Evolutionary conservation across 306 rosid species (phyloP), one percentile per base, ranked within the genome.

Genomic region (Purshia tridentata): DNA sequence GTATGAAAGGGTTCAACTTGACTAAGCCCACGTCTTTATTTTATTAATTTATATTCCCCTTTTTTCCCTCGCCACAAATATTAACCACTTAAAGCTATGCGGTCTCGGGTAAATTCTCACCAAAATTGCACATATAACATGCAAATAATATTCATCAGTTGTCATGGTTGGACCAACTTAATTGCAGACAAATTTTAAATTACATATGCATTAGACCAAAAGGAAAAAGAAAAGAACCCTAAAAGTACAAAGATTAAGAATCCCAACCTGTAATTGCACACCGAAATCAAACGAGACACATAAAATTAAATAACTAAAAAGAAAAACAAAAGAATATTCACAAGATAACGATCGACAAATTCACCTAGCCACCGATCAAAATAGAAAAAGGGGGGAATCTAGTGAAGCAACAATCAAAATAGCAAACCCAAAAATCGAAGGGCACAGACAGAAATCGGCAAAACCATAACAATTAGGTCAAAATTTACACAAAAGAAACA

Each of bases 91-190:
- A 29, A 29, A 63, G 49, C 68, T 18, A 63, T 16, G 2, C 15
- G 41, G 9, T n/a, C 35, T 20, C 4, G 35, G 9, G 8, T 12
- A 15, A 42, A 41, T 18, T n/a, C 37, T 35, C 72, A n/a, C n/a
- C 49, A 48, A 58, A 16, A 61, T 39, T 61, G 73, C 61, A n/a
- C 61, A 3, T 39, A 9, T 14, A 65, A 59, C 54, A 59, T 13
- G 65, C 18, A 35, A 6, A 59, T 6, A 9, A 59, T 29, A 59
- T 15, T 37, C 46, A 13, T 49, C 15, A 14, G 49, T 58, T 14
- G 13, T 12, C 59, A 16, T 1, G 22, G 58, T 35, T 49, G 6
- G 20, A 68, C 29, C 35, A 68, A 68, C 9, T 35, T 40, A 2
- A 29, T 18, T 50, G 18, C 47, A 6, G 35, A 48, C 6, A 37